These are phyloP conservation scores for Phytopythium delawarense DNA, from an alignment of 352 stramenopile genomes.

Conservation along the genomic window DNA sequence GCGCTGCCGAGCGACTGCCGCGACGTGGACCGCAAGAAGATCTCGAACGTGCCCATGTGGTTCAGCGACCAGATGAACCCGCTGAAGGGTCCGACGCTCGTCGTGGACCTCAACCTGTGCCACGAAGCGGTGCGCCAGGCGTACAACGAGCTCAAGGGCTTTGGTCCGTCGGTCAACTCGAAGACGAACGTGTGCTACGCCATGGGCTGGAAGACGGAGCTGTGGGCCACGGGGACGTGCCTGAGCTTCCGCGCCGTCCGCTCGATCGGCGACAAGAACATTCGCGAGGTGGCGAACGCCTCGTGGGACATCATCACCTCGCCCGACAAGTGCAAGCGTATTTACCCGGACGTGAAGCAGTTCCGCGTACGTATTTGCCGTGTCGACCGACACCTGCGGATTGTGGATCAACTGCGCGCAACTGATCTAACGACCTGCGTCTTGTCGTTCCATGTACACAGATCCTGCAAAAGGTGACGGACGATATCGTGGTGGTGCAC, in stretches of 20 bases:
- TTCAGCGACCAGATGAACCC: conserved; percentile 81
- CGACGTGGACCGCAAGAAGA: conserved; percentile 77
- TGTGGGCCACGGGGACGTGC: conserved; percentile 76
- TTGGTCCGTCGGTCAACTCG: conserved; percentile 69
- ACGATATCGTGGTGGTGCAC: conserved; percentile 80
- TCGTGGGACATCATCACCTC: conserved; percentile 86
- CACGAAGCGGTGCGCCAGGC: conserved; percentile 74
- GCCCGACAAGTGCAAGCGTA: conserved; percentile 76
- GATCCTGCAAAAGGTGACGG: conserved; percentile 80
- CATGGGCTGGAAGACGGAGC: conserved; percentile 83
- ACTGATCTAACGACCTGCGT: not conserved
- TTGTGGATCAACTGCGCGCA: not conserved
- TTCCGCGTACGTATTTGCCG: conserved; percentile 45
- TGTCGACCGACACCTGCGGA: not conserved
- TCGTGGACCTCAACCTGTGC: conserved; percentile 73
- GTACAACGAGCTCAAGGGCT: conserved; percentile 76
- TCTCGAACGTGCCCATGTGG: conserved; percentile 65
- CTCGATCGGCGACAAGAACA: conserved; percentile 63
- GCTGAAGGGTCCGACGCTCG: conserved; percentile 66
- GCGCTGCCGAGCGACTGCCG: conserved; percentile 70
- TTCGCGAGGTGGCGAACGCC: conserved; percentile 61
- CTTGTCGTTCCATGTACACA: conserved; percentile 4
- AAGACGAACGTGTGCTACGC: conserved; percentile 85
- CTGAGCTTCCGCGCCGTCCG: conserved; percentile 68
- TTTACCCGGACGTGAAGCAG: conserved; percentile 82